Percentiles rank a stretch among this genome's conserved stretches.
Conservation (phyloP, 106 monocot genomes). For the Phalaenopsis equestris region DNA sequence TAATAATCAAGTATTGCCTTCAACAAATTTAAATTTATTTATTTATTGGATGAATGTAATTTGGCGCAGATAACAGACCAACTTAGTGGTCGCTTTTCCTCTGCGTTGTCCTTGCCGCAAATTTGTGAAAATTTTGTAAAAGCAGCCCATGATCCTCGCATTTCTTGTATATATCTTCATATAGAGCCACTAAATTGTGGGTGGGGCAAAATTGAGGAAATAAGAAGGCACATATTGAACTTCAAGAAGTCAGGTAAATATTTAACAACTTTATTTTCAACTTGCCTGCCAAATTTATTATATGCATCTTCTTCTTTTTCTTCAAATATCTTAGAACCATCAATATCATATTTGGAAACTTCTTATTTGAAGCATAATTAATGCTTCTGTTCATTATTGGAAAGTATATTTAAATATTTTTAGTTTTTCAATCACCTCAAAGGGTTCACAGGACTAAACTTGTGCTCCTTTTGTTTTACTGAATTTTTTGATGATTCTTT, state of each 20-base stretch:
- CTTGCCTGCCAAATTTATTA: neutral
- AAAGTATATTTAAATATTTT: too few species aligned
- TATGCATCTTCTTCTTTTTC: neutral
- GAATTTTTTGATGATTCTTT: too few species aligned
- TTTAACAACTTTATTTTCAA: neutral
- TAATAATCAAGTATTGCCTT: neutral
- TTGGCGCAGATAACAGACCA: slow-evolving; percentile 75
- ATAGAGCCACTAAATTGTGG: slow-evolving; percentile 92
- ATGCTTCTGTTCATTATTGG: too few species aligned
- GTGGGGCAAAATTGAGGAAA: slow-evolving; percentile 96
- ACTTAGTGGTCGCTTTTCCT: slow-evolving; percentile 48
- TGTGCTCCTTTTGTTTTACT: too few species aligned
- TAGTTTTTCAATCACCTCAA: too few species aligned
- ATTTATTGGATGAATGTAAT: slow-evolving; percentile 1
- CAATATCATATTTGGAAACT: neutral
- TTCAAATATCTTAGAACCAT: neutral
- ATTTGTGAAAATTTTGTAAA: slow-evolving; percentile 92
- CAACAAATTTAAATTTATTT: neutral
- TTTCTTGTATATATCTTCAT: slow-evolving; percentile 85
- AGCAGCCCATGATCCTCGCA: slow-evolving; percentile 92
- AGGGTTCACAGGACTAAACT: too few species aligned
- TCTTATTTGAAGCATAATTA: too few species aligned
- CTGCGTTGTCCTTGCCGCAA: slow-evolving; percentile 77
- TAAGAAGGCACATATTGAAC: slow-evolving; percentile 77
- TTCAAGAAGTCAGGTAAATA: slow-evolving; percentile 88